Evolutionary conservation across 164 flowering plant species (phyloP), one percentile per base, ranked within the genome.

Genomic region (Aristolochia californica): DNA sequence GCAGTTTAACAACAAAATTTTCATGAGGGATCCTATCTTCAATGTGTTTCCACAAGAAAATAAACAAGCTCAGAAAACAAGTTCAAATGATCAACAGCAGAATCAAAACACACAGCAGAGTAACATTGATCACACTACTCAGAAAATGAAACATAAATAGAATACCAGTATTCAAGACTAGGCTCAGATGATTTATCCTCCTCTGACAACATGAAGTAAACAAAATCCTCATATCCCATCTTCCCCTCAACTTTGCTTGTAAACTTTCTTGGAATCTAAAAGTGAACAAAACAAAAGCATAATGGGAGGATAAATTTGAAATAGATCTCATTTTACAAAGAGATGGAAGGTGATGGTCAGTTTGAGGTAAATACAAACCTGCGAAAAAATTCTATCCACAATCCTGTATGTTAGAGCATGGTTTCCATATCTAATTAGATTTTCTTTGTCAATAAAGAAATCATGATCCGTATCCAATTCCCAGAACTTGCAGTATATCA

Each of bases 171-270:
- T 67, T 89, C 97, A 65, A 93, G 95, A 75, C 95, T 82, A 45
- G 91, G 97, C 66, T 84, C 95, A 48, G 97, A 83, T 57, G 97
- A 80, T 73, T 93, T 93, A 70, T 93, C 97, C 78, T 93, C 96
- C 77, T 88, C 95, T 26, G 99, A 75, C 25, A 93, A 75, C 71
- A 93, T 89, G 70, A 93, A 93, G 72, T 89, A 85, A 23, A 93
- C 96, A 78, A 93, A 93, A 82, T 93, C 99, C 76, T 93, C 97
- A 73, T 89, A 93, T 14, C 95, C 85, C 99, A 93, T 87, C 73
- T 87, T 87, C 56, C 97, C 96, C 63, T 87, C 96, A 66, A 83
- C 81, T 62, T 76, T 83, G 72, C 96, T 75, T 12, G 85, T 85
- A 68, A 93, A 93, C 69, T 80, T 89, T 72, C 96, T 84, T 10